Base-by-base conservation (phyloP, 805 yeast species). In the Metschnikowia vanudenii region DNA sequence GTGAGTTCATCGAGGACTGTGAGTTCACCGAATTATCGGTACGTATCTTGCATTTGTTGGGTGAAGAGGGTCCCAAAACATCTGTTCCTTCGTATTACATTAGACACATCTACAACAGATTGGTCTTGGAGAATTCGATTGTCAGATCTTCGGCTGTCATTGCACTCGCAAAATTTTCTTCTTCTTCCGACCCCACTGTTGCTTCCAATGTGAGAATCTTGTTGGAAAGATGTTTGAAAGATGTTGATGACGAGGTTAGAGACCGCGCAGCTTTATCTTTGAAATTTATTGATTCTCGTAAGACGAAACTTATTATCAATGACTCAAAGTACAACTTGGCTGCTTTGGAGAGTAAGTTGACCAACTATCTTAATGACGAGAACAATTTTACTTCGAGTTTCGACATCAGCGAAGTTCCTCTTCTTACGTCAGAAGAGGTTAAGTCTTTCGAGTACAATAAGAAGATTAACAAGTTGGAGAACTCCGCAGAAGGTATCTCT, bases 1-100 rank as follows among this genome's bases (percentile, higher is more conserved):
- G 98, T 76, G 99, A 94, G 68, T 91, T 90, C 63, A 94, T 94
- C 59, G 99, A 94, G 70, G 99, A 94, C 74, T 94, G 98, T 72
- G 99, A 94, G 71, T 92, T 78, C 71, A 87, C 96, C 26, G 97
- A 90, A 68, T 81, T 94, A 51, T 81, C 95, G 22, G 96, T 91
- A n/a, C 81, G 98, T 62, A 84, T 94, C 48, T 76, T 94, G 66
- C 96, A 91, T 68, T 68, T 92, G 51, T 78, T 94, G 54, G 99
- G 99, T 63, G 87, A 84, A 55, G 96, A 91, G 67, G 99, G 99
- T 51, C 97, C 99, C 59, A 72, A 76, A 48, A 84, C 96, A 4
- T 57, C 84, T 7, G 85, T 85, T 53, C 97, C 98, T 47, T 85
- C 96, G 1, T 76, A 87, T 58, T 92, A 89, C 68, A 91, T 94